phyloP scores from a whole-genome alignment of 768 basidiomycete species.

The Astraeus odoratus region DNA sequence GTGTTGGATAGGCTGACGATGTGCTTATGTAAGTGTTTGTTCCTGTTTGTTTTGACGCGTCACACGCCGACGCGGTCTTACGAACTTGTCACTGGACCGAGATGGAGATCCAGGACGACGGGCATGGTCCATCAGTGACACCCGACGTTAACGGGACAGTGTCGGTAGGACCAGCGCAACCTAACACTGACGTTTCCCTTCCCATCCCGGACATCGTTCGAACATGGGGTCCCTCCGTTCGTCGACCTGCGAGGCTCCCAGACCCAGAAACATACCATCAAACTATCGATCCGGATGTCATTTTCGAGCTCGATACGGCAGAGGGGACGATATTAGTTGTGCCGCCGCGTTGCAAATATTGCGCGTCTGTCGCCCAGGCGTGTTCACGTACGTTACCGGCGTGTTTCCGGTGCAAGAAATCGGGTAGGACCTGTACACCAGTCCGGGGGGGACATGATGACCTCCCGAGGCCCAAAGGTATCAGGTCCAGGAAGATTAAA shows the following conservation, averaged over 20 bases:
- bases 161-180: no score
- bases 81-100: not conserved
- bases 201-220: constrained; percentile 13
- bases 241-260: constrained; percentile 18
- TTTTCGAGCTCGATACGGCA: constrained; percentile 22
- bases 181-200: not conserved
- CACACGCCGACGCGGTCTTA: no score
- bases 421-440: constrained; percentile 1
- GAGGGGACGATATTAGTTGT: constrained; percentile 18
- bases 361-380: constrained; percentile 4
- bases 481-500: not conserved
- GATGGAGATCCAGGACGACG: not conserved
- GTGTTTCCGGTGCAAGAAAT: constrained; percentile 19
- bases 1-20: no score
- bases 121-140: not conserved
- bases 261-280: constrained; percentile 14
- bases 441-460: constrained; percentile 11
- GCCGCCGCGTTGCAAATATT: constrained; percentile 14
- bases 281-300: constrained; percentile 13
- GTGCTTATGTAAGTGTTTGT: no score
- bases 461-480: constrained; percentile 19
- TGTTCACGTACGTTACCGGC: constrained; percentile 23
- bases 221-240: constrained; percentile 20
- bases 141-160: no score
- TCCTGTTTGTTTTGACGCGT: no score